Evolutionary conservation across 2,329 filamentous ascomycete species (phyloP), one percentile per base, ranked within the genome.

Genomic region (Diaporthe sp.): DNA sequence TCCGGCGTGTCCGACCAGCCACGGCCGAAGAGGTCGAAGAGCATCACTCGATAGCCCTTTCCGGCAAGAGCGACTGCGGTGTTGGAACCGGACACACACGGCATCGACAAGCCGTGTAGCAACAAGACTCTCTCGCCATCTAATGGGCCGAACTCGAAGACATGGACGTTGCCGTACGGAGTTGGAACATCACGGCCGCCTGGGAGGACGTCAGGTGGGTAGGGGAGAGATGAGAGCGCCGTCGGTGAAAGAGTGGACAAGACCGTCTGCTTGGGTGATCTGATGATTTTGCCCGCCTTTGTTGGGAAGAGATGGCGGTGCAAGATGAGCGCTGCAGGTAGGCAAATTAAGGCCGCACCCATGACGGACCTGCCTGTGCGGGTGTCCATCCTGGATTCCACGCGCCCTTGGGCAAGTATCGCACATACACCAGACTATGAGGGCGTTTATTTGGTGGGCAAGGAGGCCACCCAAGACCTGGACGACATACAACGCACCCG

Each of bases 51-150:
- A 81, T 92, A 96, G 44, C 94, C 94, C 69, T 89, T 59, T 59
- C 77, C 87, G 3, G 90, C 94, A 31, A 97, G 87, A 28, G 87
- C 88, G 79, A 92, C 87, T 39, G 94, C 94, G 46, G 97, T 83
- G 59, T 89, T 89, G 37, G 89, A 89, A 22, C 97, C 87, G 1
- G 94, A 92, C 79, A 96, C 90, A 82, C 93, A 95, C 0, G 95
- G 93, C 0, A 94, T 97, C 76, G 92, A 95, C 81, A 97, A 96
- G 59, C 95, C 95, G 82, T 97, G 95, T 12, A 98, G 87, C 46
- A 97, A 88, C 22, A 97, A 84, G 6, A 97, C 92, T 80, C 94
- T 96, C 61, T 90, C 88, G 10, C 95, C 95, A 72, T 90, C 84
- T 69, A 92, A 88, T 1, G 94, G 93, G 1, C 95, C 95, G 85